Base-by-base conservation (phyloP, 768 basidiomycete genomes). In the Rhizopogon sp. region DNA sequence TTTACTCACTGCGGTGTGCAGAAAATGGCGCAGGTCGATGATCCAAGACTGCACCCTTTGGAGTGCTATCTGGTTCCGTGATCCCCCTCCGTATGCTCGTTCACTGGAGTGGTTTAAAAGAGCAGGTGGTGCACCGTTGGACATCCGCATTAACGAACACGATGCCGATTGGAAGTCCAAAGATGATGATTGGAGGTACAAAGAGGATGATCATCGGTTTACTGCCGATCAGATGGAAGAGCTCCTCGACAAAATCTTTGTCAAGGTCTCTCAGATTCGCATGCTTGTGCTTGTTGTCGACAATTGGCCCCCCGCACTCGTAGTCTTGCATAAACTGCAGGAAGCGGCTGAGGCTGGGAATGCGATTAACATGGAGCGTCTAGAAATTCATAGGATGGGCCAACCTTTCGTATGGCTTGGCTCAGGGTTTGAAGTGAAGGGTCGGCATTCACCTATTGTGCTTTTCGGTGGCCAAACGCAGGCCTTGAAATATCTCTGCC, bases 1-100 rank as follows among this genome's bases (percentile, higher is more conserved):
- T 35, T 64, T 62, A 49, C 63, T 88, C 55, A 83, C 84, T 8
- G 82, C 79, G 76, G 78, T 82, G 17, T 89, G 84, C 62, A 72
- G 68, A 52, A 69, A 69, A 40, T 84, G 84, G 84, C 76, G 85
- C 51, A 66, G 66, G 33, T 64, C 78, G 16, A 77, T 78, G 51
- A 66, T 79, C 35, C 65, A 65, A 20, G 80, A 85, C 59, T 61
- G 74, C 1, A 80, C 77, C 16, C 57, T 86, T 31, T 87, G 85
- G 85, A 85, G 79, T 60, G 79, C 81, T 16, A 75, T 90, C 54
- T 84, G 79, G 79, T 85, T 88, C 64, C 74, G 75, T 47, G 82
- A 84, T 41, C 53, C 60, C 13, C 73, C 79, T 45, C 72, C 77
- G 13, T 82, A 79, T 59, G 66, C 74, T 14, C 77, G 79, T 33